Base-by-base conservation (phyloP, 495 filamentous ascomycete species). In the Lophiotrema nucula region DNA sequence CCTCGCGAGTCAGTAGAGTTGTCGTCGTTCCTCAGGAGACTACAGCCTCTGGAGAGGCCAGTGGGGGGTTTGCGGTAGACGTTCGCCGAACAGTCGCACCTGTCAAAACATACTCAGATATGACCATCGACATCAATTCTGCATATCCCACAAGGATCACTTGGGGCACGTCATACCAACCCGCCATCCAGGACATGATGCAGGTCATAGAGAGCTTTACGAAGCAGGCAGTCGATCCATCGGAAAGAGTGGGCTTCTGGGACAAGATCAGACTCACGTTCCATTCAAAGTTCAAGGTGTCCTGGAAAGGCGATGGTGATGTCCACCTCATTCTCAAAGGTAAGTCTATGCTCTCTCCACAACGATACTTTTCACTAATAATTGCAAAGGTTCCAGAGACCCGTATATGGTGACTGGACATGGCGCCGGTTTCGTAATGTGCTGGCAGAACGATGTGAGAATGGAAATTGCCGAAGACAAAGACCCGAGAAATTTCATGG, bases 171-270 rank as follows among this genome's bases (percentile, higher is more conserved):
- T 96, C 93, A 0, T 97, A 97, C 67, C 93, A 99, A 60, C 93
- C 93, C 23, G 95, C 92, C 11, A 97, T 99, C 50, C 93, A 99
- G 71, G 93, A 99, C 66, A 96, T 97, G 89, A 99, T 99, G 93
- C 96, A 97, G 83, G 90, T 95, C 22, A 89, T 99, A 55, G 93
- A 99, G 75, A 88, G 88, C 0, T 96, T 99, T 73, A 96, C 92
- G 10, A 99, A 97, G 64, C 88, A 90, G 3, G 90, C 95, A 61
- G 77, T 96, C 35, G 93, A 97, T 72, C 88, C 88, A 4, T 97
- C 92, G 0, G 93, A 99, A 37, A 82, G 88, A 39, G 88, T 90
- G 44, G 93, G 93, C 6, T 99, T 99, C 75, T 99, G 93, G 93
- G 93, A 99, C 70, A 99, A 99, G 77, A 96, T 99, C 27, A 78